These are phyloP conservation scores for Chloris gayana DNA, from an alignment of 176 grass and related monocot genomes.

Conservation along the genomic window DNA sequence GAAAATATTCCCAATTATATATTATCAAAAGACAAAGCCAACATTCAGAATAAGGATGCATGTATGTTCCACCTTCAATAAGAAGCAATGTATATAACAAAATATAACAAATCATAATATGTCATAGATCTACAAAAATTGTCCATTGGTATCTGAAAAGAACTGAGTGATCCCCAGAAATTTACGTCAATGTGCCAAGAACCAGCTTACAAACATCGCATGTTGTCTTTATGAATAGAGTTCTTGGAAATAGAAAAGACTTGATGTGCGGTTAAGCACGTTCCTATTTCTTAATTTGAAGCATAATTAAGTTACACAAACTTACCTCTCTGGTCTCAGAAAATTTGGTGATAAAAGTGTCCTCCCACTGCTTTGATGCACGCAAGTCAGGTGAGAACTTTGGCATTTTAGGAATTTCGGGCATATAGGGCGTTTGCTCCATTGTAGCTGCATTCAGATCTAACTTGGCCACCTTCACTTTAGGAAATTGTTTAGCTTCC, in stretches of 20 bases:
- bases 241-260: constrained; percentile 3
- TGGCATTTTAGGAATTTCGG: constrained; percentile 73
- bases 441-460: constrained; percentile 46
- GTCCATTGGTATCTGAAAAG: background rate
- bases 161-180: background rate
- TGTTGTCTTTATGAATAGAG: background rate
- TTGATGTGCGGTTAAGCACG: background rate
- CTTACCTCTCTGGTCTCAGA: constrained; percentile 61
- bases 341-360: constrained; percentile 60
- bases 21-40: background rate
- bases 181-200: background rate
- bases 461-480: constrained; percentile 79
- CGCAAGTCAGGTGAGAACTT: constrained; percentile 58
- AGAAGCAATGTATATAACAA: background rate
- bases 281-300: background rate
- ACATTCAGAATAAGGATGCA: background rate
- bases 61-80: background rate
- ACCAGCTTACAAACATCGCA: background rate
- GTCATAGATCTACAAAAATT: background rate
- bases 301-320: background rate
- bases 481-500: constrained; percentile 86
- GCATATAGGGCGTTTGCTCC: constrained; percentile 89
- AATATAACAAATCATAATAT: background rate
- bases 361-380: constrained; percentile 73
- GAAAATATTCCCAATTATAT: background rate